A percentile compares a stretch with the other conserved stretches of the same genome.
Evolutionary conservation across 441 rosid species (phyloP).

Genomic region (Euphorbia schlechtendalii): DNA sequence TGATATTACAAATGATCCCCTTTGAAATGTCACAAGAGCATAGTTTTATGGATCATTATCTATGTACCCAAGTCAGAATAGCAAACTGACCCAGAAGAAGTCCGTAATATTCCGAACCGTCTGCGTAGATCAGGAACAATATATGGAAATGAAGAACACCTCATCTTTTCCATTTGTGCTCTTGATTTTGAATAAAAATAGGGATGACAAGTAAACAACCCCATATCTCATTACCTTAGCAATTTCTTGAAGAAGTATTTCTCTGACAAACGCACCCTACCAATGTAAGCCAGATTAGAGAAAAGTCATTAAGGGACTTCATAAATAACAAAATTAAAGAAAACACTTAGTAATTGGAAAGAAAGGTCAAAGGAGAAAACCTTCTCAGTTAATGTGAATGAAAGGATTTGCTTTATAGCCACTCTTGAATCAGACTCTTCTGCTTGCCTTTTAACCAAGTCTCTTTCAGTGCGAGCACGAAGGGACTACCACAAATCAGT

Average conservation of each 20-base stretch:
- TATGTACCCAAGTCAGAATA: background rate
- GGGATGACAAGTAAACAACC: conserved; percentile 5
- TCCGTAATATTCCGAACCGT: background rate
- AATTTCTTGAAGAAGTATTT: conserved; percentile 77
- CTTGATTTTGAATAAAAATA: conserved; percentile 1
- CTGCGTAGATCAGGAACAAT: background rate
- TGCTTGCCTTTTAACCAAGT: conserved; percentile 38
- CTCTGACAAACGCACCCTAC: conserved; percentile 89
- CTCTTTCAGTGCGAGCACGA: conserved; percentile 67
- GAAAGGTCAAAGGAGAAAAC: conserved; percentile 24
- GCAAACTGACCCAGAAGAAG: background rate
- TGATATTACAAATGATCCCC: background rate
- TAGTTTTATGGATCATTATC: background rate
- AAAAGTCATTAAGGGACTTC: background rate
- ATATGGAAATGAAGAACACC: background rate
- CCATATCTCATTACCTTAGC: conserved; percentile 68
- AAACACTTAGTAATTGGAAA: background rate
- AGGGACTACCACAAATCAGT: conserved; percentile 52
- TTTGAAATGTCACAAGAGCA: background rate
- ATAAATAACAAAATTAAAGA: background rate
- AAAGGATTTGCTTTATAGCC: conserved; percentile 65
- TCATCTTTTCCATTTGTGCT: background rate
- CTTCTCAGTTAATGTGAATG: conserved; percentile 84
- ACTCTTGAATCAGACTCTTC: conserved; percentile 46
- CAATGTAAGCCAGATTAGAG: conserved; percentile 16